Conservation (phyloP, 768 basidiomycete genomes). For the Serendipita vermifera region DNA sequence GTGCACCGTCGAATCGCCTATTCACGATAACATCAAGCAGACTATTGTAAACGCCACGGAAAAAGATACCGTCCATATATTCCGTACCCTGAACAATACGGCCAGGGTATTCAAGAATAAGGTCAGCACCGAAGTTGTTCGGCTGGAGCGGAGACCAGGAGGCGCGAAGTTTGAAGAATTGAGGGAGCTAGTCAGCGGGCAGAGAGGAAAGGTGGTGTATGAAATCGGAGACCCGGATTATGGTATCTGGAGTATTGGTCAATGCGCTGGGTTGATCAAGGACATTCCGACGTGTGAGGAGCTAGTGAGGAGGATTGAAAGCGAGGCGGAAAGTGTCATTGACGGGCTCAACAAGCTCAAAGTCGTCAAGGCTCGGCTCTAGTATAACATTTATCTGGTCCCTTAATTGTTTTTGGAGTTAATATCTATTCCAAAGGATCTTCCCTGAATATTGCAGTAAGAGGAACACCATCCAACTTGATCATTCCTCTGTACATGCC, state of each 20-base stretch:
- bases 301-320: slow-evolving; percentile 54
- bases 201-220: slow-evolving; percentile 58
- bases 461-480: slow-evolving; percentile 49
- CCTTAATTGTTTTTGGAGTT: no score
- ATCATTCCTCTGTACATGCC: slow-evolving; percentile 80
- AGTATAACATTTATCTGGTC: slow-evolving; percentile 5
- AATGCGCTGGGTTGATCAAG: slow-evolving; percentile 56
- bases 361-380: background rate
- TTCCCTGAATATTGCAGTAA: slow-evolving; percentile 66
- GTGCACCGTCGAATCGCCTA: slow-evolving; percentile 81
- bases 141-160: slow-evolving; percentile 62
- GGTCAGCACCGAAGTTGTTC: slow-evolving; percentile 73
- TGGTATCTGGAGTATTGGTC: slow-evolving; percentile 72
- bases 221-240: slow-evolving; percentile 74
- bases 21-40: slow-evolving; percentile 82
- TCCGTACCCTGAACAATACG: slow-evolving; percentile 74
- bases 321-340: slow-evolving; percentile 40
- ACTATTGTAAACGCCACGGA: slow-evolving; percentile 76
- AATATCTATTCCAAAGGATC: slow-evolving; percentile 31
- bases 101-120: slow-evolving; percentile 80
- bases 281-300: slow-evolving; percentile 75
- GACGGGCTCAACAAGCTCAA: background rate
- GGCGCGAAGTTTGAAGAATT: slow-evolving; percentile 83
- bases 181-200: slow-evolving; percentile 60
- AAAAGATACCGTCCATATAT: slow-evolving; percentile 77